Evolutionary conservation across 495 filamentous ascomycete genomes (phyloP).

Genomic region (Thermochaetoides thermophila): DNA sequence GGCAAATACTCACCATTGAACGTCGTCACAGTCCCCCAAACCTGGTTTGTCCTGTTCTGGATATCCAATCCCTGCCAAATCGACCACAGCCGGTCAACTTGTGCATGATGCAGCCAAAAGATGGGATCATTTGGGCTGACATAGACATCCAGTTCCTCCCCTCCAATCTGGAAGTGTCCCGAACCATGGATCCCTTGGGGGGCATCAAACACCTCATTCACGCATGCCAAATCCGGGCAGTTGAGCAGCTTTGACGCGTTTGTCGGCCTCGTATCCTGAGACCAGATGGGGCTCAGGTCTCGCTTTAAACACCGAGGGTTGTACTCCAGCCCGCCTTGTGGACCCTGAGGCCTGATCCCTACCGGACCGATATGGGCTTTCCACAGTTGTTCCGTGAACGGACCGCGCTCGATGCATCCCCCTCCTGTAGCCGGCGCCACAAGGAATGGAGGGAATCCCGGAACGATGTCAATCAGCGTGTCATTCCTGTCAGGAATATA

Average conservation of each 20-base stretch:
- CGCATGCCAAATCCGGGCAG: conserved; percentile 5
- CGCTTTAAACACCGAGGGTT: conserved; percentile 49
- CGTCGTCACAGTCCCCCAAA: conserved; percentile 5
- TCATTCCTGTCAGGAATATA: too few species aligned
- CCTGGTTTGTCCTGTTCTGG: conserved; percentile 1
- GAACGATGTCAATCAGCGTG: too few species aligned
- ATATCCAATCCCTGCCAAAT: conserved; percentile 45
- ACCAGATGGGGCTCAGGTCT: conserved; percentile 34
- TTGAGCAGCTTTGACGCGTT: conserved; percentile 8
- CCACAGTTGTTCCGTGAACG: conserved; percentile 1
- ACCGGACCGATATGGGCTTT: conserved; percentile 4
- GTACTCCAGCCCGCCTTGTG: conserved; percentile 4
- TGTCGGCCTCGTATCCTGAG: conserved; percentile 5
- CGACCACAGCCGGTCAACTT: conserved; percentile 49
- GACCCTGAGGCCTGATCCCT: conserved; percentile 1
- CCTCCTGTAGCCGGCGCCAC: conserved; percentile 22
- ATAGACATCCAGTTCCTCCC: conserved; percentile 31
- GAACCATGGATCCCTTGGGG: conserved; percentile 9
- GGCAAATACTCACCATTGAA: conserved; percentile 8
- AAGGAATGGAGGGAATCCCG: too few species aligned
- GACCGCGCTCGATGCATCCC: conserved; percentile 22
- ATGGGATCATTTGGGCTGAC: conserved; percentile 45
- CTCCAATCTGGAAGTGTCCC: conserved; percentile 15
- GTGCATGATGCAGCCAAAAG: conserved; percentile 50
- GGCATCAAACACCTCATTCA: conserved; percentile 7